A percentile compares a stretch with the other conserved stretches of the same genome.
These are phyloP conservation scores for Hypoxylon sp. DNA, from an alignment of 2,329 filamentous ascomycete genomes.

Conservation along the genomic window DNA sequence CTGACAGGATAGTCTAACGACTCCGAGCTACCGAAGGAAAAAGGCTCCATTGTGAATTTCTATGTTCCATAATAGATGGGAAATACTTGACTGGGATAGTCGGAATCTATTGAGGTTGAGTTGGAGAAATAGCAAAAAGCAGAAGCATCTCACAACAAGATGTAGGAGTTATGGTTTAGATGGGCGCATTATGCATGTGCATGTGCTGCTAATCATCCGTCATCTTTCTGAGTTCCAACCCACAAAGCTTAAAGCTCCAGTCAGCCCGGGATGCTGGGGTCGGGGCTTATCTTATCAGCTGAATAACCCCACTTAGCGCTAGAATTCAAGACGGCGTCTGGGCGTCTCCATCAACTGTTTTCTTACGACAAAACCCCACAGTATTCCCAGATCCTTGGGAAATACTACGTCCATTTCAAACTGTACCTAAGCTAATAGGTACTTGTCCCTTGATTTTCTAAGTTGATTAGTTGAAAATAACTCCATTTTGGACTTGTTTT, in stretches of 20 bases:
- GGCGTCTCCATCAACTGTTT: no score
- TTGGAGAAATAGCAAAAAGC: neutral
- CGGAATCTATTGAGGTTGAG: conserved; percentile 1
- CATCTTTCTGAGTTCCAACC: conserved; percentile 5
- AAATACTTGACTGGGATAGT: neutral
- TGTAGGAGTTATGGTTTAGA: no score
- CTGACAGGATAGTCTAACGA: conserved; percentile 78
- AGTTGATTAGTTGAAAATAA: no score
- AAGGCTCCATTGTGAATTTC: conserved; percentile 79
- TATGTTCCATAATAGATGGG: conserved; percentile 22
- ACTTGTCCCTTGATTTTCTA: no score
- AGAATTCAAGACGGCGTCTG: no score
- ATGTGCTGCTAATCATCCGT: conserved; percentile 7
- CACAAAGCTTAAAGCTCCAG: no score
- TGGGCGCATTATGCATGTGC: no score
- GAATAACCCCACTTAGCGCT: conserved; percentile 1
- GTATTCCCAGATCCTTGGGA: conserved; percentile 10
- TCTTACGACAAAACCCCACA: no score
- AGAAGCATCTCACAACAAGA: conserved; percentile 1
- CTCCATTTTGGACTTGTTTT: no score
- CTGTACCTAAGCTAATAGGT: no score
- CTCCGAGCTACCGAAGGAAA: conserved; percentile 92
- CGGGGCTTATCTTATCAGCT: conserved; percentile 2
- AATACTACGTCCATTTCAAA: no score
- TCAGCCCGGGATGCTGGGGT: no score